Evolutionary conservation across 805 yeast genomes (phyloP).

Genomic region (Saccharomycopsis oosterbeekiorum): DNA sequence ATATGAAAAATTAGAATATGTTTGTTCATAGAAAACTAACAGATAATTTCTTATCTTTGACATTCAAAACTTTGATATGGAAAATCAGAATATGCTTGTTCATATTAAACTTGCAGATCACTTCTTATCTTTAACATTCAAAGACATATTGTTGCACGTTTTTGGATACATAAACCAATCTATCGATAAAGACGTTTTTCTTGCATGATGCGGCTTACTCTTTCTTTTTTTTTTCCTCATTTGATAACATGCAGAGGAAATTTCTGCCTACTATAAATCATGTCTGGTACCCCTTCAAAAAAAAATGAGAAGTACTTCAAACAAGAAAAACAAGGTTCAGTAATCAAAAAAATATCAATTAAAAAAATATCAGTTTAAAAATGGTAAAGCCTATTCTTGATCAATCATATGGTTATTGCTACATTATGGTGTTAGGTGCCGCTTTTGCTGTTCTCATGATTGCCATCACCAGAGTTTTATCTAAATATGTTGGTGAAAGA

Average conservation of each 20-base stretch:
- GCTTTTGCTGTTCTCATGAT: conserved; percentile 34
- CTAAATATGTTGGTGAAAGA: conserved; percentile 29
- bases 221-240: background rate
- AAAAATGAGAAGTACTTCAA: background rate
- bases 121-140: background rate
- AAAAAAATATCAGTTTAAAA: background rate
- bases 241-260: background rate
- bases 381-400: conserved; percentile 23
- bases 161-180: no score
- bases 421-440: conserved; percentile 33
- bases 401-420: conserved; percentile 33
- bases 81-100: background rate
- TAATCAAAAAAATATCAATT: background rate
- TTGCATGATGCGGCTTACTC: background rate
- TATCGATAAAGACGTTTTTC: background rate
- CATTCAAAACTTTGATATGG: background rate
- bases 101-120: background rate
- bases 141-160: no score
- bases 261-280: background rate
- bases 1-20: background rate
- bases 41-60: background rate
- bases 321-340: background rate
- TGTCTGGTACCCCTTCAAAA: background rate
- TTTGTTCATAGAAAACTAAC: background rate
- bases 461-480: conserved; percentile 26